A percentile compares a stretch with the other conserved stretches of the same genome.
phyloP scores from a whole-genome alignment of 495 filamentous ascomycete species.

The Aspergillus sclerotioniger region DNA sequence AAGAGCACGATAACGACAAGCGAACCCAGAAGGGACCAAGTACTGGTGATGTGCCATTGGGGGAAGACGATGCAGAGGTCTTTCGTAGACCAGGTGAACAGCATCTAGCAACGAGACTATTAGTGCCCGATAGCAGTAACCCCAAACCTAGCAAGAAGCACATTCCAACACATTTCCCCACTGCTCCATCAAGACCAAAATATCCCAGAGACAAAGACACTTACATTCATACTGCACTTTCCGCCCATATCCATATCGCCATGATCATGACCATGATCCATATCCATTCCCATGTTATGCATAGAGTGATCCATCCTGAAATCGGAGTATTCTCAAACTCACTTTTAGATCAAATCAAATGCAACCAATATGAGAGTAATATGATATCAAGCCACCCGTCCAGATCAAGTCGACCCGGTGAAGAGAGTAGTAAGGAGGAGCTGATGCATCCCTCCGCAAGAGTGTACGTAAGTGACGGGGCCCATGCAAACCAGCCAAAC shows the following conservation, averaged over 20 bases:
- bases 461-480: background rate
- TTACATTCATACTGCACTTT: slow-evolving; percentile 83
- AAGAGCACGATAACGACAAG: slow-evolving; percentile 78
- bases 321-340: background rate
- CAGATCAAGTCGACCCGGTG: background rate
- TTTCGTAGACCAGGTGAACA: slow-evolving; percentile 91
- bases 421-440: slow-evolving; percentile 8
- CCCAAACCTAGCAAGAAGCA: background rate
- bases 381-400: background rate
- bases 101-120: slow-evolving; percentile 63
- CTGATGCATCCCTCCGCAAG: slow-evolving; percentile 5
- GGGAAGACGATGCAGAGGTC: slow-evolving; percentile 95
- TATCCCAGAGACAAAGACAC: slow-evolving; percentile 18
- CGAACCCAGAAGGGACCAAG: slow-evolving; percentile 71
- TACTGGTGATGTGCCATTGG: slow-evolving; percentile 78
- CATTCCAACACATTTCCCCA: no score
- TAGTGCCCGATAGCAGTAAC: background rate
- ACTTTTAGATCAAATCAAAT: background rate
- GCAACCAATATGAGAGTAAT: background rate
- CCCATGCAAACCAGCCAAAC: slow-evolving; percentile 45
- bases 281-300: slow-evolving; percentile 42
- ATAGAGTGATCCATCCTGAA: slow-evolving; percentile 29
- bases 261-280: slow-evolving; percentile 49
- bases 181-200: no score
- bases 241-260: slow-evolving; percentile 58